Evolutionary conservation across 2,329 filamentous ascomycete genomes (phyloP).

Genomic region (Aspergillus floridensis): DNA sequence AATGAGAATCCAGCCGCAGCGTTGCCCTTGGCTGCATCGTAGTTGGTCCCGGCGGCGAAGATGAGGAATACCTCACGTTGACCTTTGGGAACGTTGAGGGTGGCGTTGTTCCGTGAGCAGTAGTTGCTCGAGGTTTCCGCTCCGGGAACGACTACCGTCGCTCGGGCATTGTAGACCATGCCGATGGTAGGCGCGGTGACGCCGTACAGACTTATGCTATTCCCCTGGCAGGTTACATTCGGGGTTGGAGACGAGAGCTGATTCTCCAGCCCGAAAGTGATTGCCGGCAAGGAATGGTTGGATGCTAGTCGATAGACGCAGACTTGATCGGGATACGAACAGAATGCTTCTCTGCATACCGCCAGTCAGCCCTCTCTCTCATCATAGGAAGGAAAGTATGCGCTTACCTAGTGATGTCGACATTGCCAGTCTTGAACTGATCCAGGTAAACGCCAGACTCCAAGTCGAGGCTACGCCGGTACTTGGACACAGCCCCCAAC

Average conservation of each 20-base stretch:
- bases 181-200: constrained; percentile 37
- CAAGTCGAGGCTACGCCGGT: constrained; percentile 19
- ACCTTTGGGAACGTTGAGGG: background rate
- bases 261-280: constrained; percentile 48
- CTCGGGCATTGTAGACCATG: constrained; percentile 24
- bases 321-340: constrained; percentile 38
- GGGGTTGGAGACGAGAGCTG: constrained; percentile 29
- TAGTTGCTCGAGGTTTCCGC: constrained; percentile 26
- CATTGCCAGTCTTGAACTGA: background rate
- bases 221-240: constrained; percentile 33
- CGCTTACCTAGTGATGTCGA: background rate
- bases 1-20: constrained; percentile 47
- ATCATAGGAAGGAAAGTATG: background rate
- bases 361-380: background rate
- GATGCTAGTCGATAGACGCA: constrained; percentile 41
- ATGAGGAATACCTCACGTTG: constrained; percentile 33
- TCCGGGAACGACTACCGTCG: constrained; percentile 29
- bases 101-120: background rate
- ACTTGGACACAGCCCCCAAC: constrained; percentile 8
- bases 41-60: constrained; percentile 46
- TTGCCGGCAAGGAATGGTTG: constrained; percentile 34
- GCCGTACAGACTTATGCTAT: constrained; percentile 35
- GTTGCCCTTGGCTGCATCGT: constrained; percentile 51
- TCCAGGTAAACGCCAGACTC: constrained; percentile 7
- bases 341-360: constrained; percentile 12